Evolutionary conservation across 1,284 basidiomycete species (phyloP), one percentile per base, ranked within the genome.

Genomic region (Melanopsichium pennsylvanicum): DNA sequence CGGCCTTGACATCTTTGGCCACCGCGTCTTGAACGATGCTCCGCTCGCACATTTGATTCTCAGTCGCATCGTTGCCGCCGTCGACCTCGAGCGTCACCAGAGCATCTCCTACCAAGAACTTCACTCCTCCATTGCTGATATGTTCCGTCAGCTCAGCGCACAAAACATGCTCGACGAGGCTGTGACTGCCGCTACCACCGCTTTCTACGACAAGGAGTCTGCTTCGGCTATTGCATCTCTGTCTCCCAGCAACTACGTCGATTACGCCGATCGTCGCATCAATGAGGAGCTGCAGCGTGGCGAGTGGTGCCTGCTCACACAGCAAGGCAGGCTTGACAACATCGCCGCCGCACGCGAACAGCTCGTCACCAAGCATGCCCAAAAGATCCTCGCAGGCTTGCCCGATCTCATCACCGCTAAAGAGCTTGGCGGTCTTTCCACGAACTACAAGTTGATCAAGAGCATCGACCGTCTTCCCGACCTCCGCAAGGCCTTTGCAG

Each of bases 1-100:
- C 8, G 56, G 61, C 34, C 50, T 75, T 19, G 72, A 74, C 33
- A 52, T 68, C 12, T 72, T 75, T 33, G 70, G 58, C 38, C 60
- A 75, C 46, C 42, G 51, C 26, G 42, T 77, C 34, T 25, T 73
- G 29, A 43, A 70, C n/a, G 66, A 73, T 29, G 49, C 32, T 8
- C 31, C 39, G 2, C 54, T 77, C 8, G 34, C 48, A 11, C 16
- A 26, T n/a, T 48, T 62, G 49, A 46, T 58, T 13, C 38, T 73
- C 15, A 37, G 26, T 8, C 42, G 55, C 10, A 54, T 73, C 35
- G 38, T 52, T 3, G 45, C 56, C 25, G 59, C 59, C 13, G 12
- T 76, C 56, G 49, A 74, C 36, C 50, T 47, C 23, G 59, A 64
- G 27, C 60, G 70, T 27, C 39, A 36, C 11, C 35, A 44, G 7